These are phyloP conservation scores for Hansenula sp. DNA, from an alignment of 1,139 yeast genomes.

Conservation along the genomic window DNA sequence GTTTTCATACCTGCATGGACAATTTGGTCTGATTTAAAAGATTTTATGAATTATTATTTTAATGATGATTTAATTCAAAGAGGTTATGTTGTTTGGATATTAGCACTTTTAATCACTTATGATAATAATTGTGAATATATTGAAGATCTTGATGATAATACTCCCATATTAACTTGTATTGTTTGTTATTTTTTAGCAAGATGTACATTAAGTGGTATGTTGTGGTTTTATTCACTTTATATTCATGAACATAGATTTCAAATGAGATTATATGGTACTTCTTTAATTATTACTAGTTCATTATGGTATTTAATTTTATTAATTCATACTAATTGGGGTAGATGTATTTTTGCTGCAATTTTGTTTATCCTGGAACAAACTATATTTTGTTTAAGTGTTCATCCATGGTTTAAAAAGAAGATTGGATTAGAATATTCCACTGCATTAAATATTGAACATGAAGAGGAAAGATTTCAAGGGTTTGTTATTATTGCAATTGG, in stretches of 20 bases:
- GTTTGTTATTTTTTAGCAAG: slow-evolving; percentile 47
- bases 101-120: slow-evolving; percentile 45
- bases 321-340: slow-evolving; percentile 37
- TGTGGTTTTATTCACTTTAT: slow-evolving; percentile 43
- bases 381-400: slow-evolving; percentile 33
- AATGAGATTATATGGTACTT: slow-evolving; percentile 37
- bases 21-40: slow-evolving; percentile 63
- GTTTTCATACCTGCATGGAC: slow-evolving; percentile 57
- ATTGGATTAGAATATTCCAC: slow-evolving; percentile 46
- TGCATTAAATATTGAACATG: slow-evolving; percentile 64
- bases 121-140: slow-evolving; percentile 47
- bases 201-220: slow-evolving; percentile 31
- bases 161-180: slow-evolving; percentile 35
- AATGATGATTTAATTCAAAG: slow-evolving; percentile 59
- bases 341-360: slow-evolving; percentile 42
- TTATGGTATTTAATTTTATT: slow-evolving; percentile 45
- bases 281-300: slow-evolving; percentile 30
- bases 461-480: slow-evolving; percentile 55
- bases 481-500: slow-evolving; percentile 66
- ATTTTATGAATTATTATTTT: slow-evolving; percentile 60
- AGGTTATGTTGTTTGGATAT: slow-evolving; percentile 48
- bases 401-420: slow-evolving; percentile 42
- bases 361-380: slow-evolving; percentile 40
- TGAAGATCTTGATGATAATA: slow-evolving; percentile 29
- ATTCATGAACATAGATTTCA: slow-evolving; percentile 53